Evolutionary conservation across 2,329 filamentous ascomycete species (phyloP).

Genomic region (Colletotrichum sp.): DNA sequence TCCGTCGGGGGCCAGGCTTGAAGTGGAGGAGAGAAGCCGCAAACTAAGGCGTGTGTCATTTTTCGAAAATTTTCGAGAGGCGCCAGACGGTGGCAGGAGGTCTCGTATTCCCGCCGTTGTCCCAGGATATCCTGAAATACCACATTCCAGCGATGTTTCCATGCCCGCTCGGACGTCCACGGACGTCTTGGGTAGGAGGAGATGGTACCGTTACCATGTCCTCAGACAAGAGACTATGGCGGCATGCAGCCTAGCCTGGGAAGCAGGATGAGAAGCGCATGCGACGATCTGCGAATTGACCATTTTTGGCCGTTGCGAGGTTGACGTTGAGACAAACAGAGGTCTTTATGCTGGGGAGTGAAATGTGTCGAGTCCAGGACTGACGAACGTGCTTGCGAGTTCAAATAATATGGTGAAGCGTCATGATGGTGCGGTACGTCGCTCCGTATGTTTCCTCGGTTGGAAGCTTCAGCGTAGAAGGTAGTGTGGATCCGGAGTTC

Average conservation of each 20-base stretch:
- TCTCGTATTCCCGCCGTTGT: not conserved
- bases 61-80: not conserved
- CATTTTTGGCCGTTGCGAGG: not conserved
- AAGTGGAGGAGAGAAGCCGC: not conserved
- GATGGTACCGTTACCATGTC: not conserved
- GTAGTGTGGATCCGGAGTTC: not conserved
- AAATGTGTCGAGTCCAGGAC: not conserved
- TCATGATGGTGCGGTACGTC: not conserved
- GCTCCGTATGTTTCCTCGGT: not conserved
- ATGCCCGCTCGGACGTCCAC: constrained; percentile 10
- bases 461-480: not conserved
- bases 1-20: not conserved
- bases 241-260: not conserved
- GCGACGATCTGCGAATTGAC: not conserved
- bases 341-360: not conserved
- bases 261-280: not conserved
- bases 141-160: not conserved
- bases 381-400: not conserved
- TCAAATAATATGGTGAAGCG: not conserved
- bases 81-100: not conserved
- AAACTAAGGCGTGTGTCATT: not conserved
- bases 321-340: not conserved
- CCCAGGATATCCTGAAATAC: constrained; percentile 1
- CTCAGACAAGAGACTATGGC: not conserved
- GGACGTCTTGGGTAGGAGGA: not conserved